Base-by-base conservation (phyloP, 2,329 filamentous ascomycete species). In the Paracoccidioides brasiliensis region DNA sequence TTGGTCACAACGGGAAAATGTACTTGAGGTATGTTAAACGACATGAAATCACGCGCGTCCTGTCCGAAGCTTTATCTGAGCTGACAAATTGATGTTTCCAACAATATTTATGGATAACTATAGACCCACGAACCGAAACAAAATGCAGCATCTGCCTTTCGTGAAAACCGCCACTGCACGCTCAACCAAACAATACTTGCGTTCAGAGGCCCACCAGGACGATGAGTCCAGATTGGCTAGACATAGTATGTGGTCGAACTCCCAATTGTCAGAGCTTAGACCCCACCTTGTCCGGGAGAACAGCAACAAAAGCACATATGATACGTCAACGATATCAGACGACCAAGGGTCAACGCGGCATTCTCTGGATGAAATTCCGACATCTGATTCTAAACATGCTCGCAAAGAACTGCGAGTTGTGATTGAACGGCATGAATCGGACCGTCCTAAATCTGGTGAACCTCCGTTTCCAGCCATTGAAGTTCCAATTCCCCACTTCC, bases 401-500 rank as follows among this genome's bases (percentile, higher is more conserved):
- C 76, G 77, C 3, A 85, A 84, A 38, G 85, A 82, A 56, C 84
- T 93, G 70, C 89, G 86, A 67, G 83, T 94, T 41, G 79, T 91
- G 58, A 91, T 94, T 64, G 85, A 89, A 53, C 80, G 87, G 59
- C 80, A 86, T 8, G 76, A 78, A 32, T 78, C 80, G 46, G 80
- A 80, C 35, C 78, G 81, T 53, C 80, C 83, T 32, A 85, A 79
- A 65, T 85, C 82, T 4, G 77, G 81, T 59, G 82, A 85, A 62
- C 65, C 61, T 60, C 70, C 71, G n/a, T 67, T 75, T 42, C 82
- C 81, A 10, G 72, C 82, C 40, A 75, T 94, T 52, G 81, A 90
- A 62, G 79, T 91, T 45, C 78, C 83, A 28, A 95, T 95, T 52
- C 90, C 90, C 40, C 85, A 87, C 56, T 94, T 90, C 77, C 84